Percentiles rank a stretch among this genome's conserved stretches.
These are phyloP conservation scores for Cyberlindnera saturnus DNA, from an alignment of 805 yeast species.

Conservation along the genomic window DNA sequence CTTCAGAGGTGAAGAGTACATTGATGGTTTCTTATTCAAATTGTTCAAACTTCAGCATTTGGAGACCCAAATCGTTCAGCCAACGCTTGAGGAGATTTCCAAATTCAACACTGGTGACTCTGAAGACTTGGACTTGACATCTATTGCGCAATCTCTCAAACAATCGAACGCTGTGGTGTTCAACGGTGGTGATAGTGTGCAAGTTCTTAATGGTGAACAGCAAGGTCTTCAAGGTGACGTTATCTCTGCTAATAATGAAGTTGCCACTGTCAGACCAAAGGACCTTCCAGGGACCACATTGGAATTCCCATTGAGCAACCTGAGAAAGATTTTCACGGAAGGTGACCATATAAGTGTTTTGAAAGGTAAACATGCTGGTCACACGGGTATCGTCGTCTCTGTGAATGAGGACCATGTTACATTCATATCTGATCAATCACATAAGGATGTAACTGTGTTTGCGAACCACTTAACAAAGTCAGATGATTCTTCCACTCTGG, in stretches of 20 bases:
- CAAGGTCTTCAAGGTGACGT: constrained; percentile 83
- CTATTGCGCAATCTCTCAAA: constrained; percentile 82
- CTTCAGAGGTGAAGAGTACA: constrained; percentile 84
- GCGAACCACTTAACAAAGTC: constrained; percentile 88
- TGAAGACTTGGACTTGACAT: constrained; percentile 79
- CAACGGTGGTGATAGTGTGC: constrained; percentile 93
- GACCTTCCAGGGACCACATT: constrained; percentile 45
- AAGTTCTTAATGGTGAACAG: constrained; percentile 89
- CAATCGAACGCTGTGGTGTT: constrained; percentile 54
- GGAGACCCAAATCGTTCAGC: constrained; percentile 77
- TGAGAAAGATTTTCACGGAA: constrained; percentile 78
- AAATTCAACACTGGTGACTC: constrained; percentile 66
- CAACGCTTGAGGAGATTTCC: constrained; percentile 83
- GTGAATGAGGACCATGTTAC: constrained; percentile 83
- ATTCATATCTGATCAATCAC: constrained; percentile 81
- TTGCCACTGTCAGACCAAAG: constrained; percentile 42
- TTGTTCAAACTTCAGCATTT: constrained; percentile 80
- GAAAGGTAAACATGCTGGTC: constrained; percentile 87
- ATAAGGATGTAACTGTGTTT: constrained; percentile 85
- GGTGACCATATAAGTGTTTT: constrained; percentile 96
- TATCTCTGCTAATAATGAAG: constrained; percentile 58
- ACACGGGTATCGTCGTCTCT: constrained; percentile 88
- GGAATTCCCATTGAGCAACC: constrained; percentile 75
- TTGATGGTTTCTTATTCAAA: constrained; percentile 81
- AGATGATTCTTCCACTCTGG: constrained; percentile 77